Evolutionary conservation across 768 basidiomycete species (phyloP), one percentile per base, ranked within the genome.

Genomic region (Leccinum longicurvipes): DNA sequence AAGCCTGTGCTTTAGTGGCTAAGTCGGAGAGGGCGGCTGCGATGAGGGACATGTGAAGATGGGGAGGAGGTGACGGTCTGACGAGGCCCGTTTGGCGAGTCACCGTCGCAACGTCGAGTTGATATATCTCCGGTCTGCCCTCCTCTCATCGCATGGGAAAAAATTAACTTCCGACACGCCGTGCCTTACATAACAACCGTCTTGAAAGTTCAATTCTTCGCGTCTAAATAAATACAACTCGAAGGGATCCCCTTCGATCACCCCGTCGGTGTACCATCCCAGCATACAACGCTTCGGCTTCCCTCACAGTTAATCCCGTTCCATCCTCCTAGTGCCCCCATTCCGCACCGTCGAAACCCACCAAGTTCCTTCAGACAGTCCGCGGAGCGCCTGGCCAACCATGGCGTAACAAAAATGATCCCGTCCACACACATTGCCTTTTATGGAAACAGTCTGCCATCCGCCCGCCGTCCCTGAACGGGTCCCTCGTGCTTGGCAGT

Each of bases 41-140:
- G 34, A 72, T 51, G 36, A 64, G 53, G 44, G 69, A 69, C 71
- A 77, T 72, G 55, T 61, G 68, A 68, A 59, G 50, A 23, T 25
- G 24, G 31, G 28, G 12, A 36, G 21, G 54, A 14, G 47, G 60
- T 57, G 53, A 56, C 31, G 32, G 57, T 46, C 25, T 19, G 28
- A 2, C 6, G 45, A 10, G 47, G 14, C 55, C 45, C 47, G 51
- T 32, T 53, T 41, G 24, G 55, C 23, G 45, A 27, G 31, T 51
- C 53, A 50, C 60, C 66, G 68, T 67, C 60, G 66, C 66, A 54
- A 68, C 66, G 47, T 21, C 47, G 19, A 31, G 42, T 42, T 51
- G 60, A 71, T 72, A 71, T 72, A 71, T 69, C 67, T 47, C 55
- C 59, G 44, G 39, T 19, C 39, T 41, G 8, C n/a, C 36, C 29